phyloP scores from a whole-genome alignment of 2,329 filamentous ascomycete genomes.

The Arthroderma sp. region DNA sequence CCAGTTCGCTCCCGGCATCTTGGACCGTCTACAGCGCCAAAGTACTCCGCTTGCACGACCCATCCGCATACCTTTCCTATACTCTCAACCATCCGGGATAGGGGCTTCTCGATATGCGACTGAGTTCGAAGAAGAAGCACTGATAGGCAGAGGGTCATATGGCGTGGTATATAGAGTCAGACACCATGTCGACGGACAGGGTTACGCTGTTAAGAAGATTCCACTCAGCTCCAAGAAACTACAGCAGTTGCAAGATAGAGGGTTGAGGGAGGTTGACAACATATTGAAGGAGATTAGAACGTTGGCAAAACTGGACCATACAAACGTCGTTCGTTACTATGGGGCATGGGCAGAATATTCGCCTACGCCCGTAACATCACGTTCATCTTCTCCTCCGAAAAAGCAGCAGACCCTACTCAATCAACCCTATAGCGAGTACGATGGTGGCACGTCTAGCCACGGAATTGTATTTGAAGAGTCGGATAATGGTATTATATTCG shows the following conservation, averaged over 20 bases:
- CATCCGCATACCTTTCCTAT: constrained; percentile 9
- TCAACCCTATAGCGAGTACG: constrained; percentile 9
- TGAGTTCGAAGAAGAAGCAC: constrained; percentile 42
- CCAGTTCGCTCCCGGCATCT: constrained; percentile 9
- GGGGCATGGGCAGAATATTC: constrained; percentile 50
- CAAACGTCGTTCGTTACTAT: constrained; percentile 56
- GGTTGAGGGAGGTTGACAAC: constrained; percentile 42
- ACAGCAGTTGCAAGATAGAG: constrained; percentile 40
- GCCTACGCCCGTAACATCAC: constrained; percentile 1
- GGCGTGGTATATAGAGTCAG: constrained; percentile 51
- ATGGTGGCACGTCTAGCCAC: constrained; percentile 15
- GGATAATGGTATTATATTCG: constrained; percentile 18
- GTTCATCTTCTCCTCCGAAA: background rate
- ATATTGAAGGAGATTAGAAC: constrained; percentile 51
- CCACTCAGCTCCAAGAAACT: constrained; percentile 43
- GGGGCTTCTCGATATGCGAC: constrained; percentile 34
- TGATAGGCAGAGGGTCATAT: constrained; percentile 54
- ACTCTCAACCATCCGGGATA: constrained; percentile 7
- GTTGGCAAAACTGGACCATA: constrained; percentile 50
- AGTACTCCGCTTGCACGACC: constrained; percentile 15
- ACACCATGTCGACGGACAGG: constrained; percentile 49
- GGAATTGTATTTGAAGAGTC: constrained; percentile 34
- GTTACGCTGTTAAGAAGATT: constrained; percentile 57
- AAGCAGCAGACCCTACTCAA: constrained; percentile 9
- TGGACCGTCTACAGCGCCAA: constrained; percentile 13